Percentiles rank a stretch among this genome's conserved stretches.
These are phyloP conservation scores for Balansia obtecta DNA, from an alignment of 2,329 filamentous ascomycete species.

Conservation along the genomic window DNA sequence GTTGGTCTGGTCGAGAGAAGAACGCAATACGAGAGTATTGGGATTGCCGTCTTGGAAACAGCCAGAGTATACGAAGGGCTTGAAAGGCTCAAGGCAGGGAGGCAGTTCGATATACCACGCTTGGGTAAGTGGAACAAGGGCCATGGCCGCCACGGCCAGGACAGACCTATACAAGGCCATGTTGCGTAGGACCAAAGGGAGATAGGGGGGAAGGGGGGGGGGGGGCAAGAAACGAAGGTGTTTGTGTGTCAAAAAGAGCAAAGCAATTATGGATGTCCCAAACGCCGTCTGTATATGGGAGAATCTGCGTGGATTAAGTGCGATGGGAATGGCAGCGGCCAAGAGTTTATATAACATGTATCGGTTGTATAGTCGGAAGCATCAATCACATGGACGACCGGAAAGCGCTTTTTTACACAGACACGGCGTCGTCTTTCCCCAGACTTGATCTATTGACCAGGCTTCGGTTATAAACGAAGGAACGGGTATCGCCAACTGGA, in stretches of 20 bases:
- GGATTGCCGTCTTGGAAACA: constrained; percentile 30
- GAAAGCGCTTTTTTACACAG: too few species aligned
- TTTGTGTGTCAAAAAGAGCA: background rate
- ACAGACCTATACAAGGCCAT: constrained; percentile 8
- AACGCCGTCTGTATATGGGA: background rate
- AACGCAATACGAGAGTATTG: constrained; percentile 29
- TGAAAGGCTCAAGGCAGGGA: constrained; percentile 30
- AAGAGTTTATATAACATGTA: too few species aligned
- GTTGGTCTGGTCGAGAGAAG: constrained; percentile 20
- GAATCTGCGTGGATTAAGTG: too few species aligned
- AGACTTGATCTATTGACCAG: too few species aligned
- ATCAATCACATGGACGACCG: too few species aligned
- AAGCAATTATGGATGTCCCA: background rate
- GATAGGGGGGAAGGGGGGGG: too few species aligned
- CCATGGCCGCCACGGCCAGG: constrained; percentile 25
- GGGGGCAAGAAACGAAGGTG: too few species aligned
- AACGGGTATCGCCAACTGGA: too few species aligned
- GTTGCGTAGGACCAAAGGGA: constrained; percentile 1
- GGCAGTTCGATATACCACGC: constrained; percentile 33
- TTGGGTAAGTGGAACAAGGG: constrained; percentile 22
- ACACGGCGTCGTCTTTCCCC: too few species aligned
- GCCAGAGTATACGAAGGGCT: constrained; percentile 35
- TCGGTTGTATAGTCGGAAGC: too few species aligned
- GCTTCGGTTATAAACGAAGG: too few species aligned
- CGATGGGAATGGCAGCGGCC: background rate